These are phyloP conservation scores for Ulmus americana DNA, from an alignment of 331 rosid species.

Conservation along the genomic window DNA sequence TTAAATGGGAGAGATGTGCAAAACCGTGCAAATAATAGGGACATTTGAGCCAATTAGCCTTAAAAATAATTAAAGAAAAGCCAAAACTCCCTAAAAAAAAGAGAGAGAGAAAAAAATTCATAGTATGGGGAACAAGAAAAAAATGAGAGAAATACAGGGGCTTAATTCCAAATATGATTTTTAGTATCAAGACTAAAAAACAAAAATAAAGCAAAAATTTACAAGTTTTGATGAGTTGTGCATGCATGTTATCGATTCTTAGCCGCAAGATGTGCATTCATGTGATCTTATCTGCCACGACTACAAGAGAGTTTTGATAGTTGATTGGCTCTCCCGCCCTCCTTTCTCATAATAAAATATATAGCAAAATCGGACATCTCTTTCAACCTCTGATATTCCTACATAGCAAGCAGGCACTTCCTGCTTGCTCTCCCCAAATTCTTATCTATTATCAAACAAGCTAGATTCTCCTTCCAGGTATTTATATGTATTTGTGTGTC, in stretches of 20 bases:
- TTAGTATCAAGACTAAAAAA: neutral
- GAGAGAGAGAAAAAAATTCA: neutral
- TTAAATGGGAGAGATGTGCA: no score
- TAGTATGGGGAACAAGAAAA: neutral
- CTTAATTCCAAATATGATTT: neutral
- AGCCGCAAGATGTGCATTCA: slow-evolving; percentile 28
- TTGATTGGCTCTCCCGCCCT: slow-evolving; percentile 40
- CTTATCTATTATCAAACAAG: neutral
- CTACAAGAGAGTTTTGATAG: slow-evolving; percentile 18
- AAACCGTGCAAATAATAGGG: no score
- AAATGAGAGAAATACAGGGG: slow-evolving; percentile 4
- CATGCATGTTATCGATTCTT: slow-evolving; percentile 23
- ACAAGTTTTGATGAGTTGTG: slow-evolving; percentile 7
- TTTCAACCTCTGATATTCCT: neutral
- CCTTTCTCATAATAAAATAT: slow-evolving; percentile 25
- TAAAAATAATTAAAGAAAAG: no score
- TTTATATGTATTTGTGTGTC: neutral
- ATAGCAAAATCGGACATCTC: slow-evolving; percentile 20
- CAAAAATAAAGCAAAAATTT: neutral
- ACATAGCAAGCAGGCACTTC: no score
- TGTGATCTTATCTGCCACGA: slow-evolving; percentile 67
- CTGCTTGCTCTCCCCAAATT: neutral
- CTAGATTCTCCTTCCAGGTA: slow-evolving; percentile 14
- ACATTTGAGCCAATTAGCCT: no score
- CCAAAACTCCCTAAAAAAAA: no score